Percentiles rank a stretch among this genome's conserved stretches.
Evolutionary conservation across 176 grass and related monocot species (phyloP).

Genomic region (bread wheat (Triticum aestivum)): IWGSC_CS_RefSeq_v2.1 NC_057804.1:567824727-567825226

Average conservation of each 20-base stretch:
- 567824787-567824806: neutral
- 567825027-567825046: neutral
- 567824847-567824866: neutral
- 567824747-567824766: neutral
- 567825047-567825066: neutral
- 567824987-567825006: neutral
- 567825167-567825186: neutral
- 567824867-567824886: neutral
- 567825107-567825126: neutral
- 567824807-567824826: neutral
- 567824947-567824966: neutral
- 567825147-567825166: neutral
- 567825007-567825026: neutral
- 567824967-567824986: neutral
- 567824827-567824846: neutral
- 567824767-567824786: neutral
- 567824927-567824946: neutral
- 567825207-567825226: neutral
- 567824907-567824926: neutral
- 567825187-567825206: neutral
- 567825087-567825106: neutral
- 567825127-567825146: neutral
- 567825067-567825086: neutral
- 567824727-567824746: too few species aligned
- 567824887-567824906: neutral